Base-by-base conservation (phyloP, 2,329 filamentous ascomycete species). In the Aspergillus uvarum region DNA sequence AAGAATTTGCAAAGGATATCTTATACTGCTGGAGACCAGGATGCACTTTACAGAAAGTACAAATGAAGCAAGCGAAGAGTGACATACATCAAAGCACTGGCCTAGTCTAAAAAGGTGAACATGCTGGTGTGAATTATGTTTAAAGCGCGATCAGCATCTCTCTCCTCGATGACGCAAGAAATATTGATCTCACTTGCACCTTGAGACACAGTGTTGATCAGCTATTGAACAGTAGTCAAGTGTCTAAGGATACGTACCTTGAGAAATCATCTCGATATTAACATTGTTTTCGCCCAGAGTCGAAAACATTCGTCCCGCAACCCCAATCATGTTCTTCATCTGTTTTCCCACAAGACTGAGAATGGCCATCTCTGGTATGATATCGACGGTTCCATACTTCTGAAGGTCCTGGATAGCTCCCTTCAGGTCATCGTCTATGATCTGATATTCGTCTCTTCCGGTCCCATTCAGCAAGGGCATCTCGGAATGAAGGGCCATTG, bases 231-330 rank as follows among this genome's bases (percentile, higher is more conserved):
- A 61, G 51, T 44, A 51, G 22, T 51, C 22, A 16, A 16, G 11
- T 35, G 32, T 35, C 32, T 42, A 22, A 54, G 55, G 59, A 49
- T 21, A 67, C 82, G 71, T 82, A 94, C 95, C 95, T 80, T 99
- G 95, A 24, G 92, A 96, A 67, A 99, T 99, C 95, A 99, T 99
- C 80, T 99, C 95, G 68, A 99, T 92, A 75, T 99, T 99, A 72
- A 99, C 88, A 69, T 91, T 90, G 74, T 96, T 90, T 73, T 97
- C 91, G 48, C 95, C 95, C 19, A 99, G 82, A 1, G 93, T 96
- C 51, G 90, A 91, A 77, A 99, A 98, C 90, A 99, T 98, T 68
- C 86, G 88, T 29, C 95, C 95, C 7, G 91, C 91, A 64, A 99
- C 92, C 63, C 95, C 95, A 59, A 91, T 83, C 92, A 98, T 97